These are phyloP conservation scores for Anthostomella pinea DNA, from an alignment of 2,329 filamentous ascomycete genomes.

Conservation along the genomic window DNA sequence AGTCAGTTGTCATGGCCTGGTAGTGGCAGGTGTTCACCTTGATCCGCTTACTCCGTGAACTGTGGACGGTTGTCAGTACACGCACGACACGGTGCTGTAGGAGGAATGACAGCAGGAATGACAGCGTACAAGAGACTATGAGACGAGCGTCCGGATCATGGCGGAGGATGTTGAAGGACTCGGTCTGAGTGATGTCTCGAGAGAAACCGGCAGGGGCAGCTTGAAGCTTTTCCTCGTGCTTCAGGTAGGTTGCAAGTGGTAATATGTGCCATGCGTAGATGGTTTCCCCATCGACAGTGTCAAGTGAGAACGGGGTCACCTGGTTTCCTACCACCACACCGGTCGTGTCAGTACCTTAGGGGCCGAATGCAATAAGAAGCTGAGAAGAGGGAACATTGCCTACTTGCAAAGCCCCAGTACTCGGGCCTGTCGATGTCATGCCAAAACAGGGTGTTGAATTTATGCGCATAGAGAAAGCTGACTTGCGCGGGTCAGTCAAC, in stretches of 20 bases:
- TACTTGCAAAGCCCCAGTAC: constrained; percentile 82
- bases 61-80: constrained; percentile 29
- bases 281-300: constrained; percentile 70
- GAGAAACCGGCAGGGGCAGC: constrained; percentile 48
- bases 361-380: no score
- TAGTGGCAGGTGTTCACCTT: not conserved
- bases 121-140: constrained; percentile 58
- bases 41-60: constrained; percentile 58
- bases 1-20: constrained; percentile 34
- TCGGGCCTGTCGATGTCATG: constrained; percentile 74
- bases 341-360: no score
- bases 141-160: constrained; percentile 62
- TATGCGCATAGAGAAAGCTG: constrained; percentile 82
- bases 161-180: constrained; percentile 60
- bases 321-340: constrained; percentile 83
- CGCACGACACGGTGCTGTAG: not conserved
- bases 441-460: constrained; percentile 69
- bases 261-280: constrained; percentile 91
- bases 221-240: constrained; percentile 64
- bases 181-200: constrained; percentile 52
- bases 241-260: constrained; percentile 71
- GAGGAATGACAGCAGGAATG: not conserved
- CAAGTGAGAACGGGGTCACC: constrained; percentile 78
- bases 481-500: not conserved
- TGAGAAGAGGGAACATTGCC: no score